Conservation (phyloP, 192 early-diverging fungal species). For the Backusella tuberculispora region DNA sequence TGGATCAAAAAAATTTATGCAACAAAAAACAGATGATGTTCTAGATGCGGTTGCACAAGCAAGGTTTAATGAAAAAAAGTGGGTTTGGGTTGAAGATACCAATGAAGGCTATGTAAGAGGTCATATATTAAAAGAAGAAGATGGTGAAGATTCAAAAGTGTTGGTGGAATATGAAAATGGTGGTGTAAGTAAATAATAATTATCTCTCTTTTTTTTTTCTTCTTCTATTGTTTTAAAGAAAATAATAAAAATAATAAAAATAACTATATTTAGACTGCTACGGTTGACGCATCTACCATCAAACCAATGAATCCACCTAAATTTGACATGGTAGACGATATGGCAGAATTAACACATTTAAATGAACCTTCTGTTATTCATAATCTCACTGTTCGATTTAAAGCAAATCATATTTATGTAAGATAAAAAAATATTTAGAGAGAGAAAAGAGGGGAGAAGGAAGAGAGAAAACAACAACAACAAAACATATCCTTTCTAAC, state of each 20-base stretch:
- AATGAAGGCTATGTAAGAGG: conserved; percentile 89
- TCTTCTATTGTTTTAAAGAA: background rate
- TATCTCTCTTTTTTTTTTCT: background rate
- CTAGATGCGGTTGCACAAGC: conserved; percentile 71
- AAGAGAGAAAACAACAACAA: background rate
- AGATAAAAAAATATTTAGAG: conserved; percentile 28
- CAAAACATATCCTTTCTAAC: background rate
- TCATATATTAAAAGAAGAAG: conserved; percentile 72
- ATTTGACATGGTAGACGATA: conserved; percentile 98
- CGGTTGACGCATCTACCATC: conserved; percentile 61
- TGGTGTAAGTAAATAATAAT: conserved; percentile 52
- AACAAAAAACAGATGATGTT: conserved; percentile 39
- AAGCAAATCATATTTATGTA: conserved; percentile 92
- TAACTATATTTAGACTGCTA: background rate
- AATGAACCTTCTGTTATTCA: conserved; percentile 99
- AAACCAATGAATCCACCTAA: conserved; percentile 99
- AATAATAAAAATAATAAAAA: background rate
- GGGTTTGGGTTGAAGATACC: conserved; percentile 96
- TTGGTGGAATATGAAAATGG: conserved; percentile 80
- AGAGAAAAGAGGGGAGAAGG: background rate
- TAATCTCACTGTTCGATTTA: conserved; percentile 91
- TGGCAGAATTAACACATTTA: conserved; percentile 96
- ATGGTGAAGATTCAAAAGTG: conserved; percentile 58
- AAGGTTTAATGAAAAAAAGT: conserved; percentile 93
- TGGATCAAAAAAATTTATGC: conserved; percentile 38